Evolutionary conservation across 2,329 filamentous ascomycete genomes (phyloP).

Genomic region (Akanthomyces lecanii): DNA sequence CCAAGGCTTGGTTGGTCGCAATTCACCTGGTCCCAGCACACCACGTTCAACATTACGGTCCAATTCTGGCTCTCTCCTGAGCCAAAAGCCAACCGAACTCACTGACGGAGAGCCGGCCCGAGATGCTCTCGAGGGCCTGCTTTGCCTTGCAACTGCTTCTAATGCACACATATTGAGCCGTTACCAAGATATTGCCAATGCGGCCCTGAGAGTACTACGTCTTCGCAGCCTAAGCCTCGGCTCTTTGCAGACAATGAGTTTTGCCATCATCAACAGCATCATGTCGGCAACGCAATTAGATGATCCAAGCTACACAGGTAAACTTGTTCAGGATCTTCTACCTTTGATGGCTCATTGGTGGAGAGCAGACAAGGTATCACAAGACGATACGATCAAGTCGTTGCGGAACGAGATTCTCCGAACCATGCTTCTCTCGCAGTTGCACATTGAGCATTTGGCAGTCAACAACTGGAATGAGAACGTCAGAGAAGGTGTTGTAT

Average conservation of each 20-base stretch:
- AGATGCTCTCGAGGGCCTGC: conserved; percentile 57
- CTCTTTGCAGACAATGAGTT: conserved; percentile 65
- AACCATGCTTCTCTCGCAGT: conserved; percentile 61
- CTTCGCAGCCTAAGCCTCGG: conserved; percentile 55
- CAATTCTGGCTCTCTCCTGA: conserved; percentile 26
- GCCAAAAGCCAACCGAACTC: conserved; percentile 26
- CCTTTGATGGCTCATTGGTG: conserved; percentile 73
- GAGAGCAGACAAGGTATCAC: conserved; percentile 62
- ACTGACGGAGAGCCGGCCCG: conserved; percentile 32
- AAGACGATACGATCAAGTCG: conserved; percentile 56
- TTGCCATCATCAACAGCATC: conserved; percentile 70
- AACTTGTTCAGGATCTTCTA: conserved; percentile 57
- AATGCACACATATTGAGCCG: conserved; percentile 31
- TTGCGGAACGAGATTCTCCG: conserved; percentile 76
- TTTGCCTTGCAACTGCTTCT: conserved; percentile 23
- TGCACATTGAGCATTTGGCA: conserved; percentile 58
- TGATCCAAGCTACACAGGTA: conserved; percentile 58
- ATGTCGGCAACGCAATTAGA: conserved; percentile 65
- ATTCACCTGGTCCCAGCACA: conserved; percentile 44
- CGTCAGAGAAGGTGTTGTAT: conserved; percentile 50
- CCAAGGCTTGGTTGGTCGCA: conserved; percentile 31
- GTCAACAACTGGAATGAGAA: conserved; percentile 37
- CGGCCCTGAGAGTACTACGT: conserved; percentile 58
- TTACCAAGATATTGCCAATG: conserved; percentile 51
- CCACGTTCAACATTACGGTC: conserved; percentile 28